These are phyloP conservation scores for Backusella macrospora DNA, from an alignment of 192 early-diverging fungal species.

Conservation along the genomic window DNA sequence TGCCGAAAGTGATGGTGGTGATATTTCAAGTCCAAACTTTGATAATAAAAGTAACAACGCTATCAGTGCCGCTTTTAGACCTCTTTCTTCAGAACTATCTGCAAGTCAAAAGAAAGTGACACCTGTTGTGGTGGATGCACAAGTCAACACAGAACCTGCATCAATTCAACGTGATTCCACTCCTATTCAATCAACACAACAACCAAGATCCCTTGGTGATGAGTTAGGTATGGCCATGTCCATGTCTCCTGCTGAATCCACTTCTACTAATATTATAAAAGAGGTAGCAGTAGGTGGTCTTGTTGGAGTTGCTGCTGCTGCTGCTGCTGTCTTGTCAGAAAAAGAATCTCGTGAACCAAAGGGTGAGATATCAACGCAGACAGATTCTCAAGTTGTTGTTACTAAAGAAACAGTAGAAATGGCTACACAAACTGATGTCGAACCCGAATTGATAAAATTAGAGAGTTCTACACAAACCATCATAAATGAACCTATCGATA, in stretches of 20 bases:
- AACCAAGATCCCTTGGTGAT: conserved; percentile 16
- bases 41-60: background rate
- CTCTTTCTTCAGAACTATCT: conserved; percentile 32
- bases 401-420: background rate
- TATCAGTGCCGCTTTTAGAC: background rate
- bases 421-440: background rate
- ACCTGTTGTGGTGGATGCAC: conserved; percentile 23
- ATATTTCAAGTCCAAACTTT: too few species aligned
- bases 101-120: conserved; percentile 11
- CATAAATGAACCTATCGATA: background rate
- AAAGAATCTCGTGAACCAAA: background rate
- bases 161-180: too few species aligned
- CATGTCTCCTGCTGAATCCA: background rate
- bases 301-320: background rate
- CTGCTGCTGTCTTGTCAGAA: background rate
- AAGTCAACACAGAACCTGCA: conserved; percentile 29
- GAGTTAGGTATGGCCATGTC: conserved; percentile 14
- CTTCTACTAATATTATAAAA: background rate
- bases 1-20: conserved; percentile 20
- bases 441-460: background rate
- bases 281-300: background rate
- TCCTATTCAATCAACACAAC: background rate
- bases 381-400: too few species aligned
- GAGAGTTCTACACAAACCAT: background rate
- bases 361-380: too few species aligned